Base-by-base conservation (phyloP, 495 filamentous ascomycete species). In the Trypethelium eluteriae region DNA sequence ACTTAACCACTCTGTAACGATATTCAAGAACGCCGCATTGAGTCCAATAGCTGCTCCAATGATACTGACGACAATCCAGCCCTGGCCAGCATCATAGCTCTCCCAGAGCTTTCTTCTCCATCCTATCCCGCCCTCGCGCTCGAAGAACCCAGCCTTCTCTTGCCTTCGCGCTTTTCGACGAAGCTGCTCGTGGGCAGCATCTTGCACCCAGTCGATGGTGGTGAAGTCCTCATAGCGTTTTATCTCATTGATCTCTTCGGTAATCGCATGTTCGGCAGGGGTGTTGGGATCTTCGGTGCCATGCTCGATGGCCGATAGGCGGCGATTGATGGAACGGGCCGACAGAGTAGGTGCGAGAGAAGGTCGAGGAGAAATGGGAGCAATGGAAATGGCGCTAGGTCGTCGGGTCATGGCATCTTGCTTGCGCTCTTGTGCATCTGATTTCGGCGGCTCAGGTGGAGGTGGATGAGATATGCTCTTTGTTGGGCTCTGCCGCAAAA, bases 171-270 rank as follows among this genome's bases (percentile, higher is more conserved):
- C 85, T 72, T 89, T 89, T 62, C 93, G 83, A 61, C 93, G 85
- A 44, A 89, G 77, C 76, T 96, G 90, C 76, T 96, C 94, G 59
- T 92, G 88, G 14, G 93, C 88, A 2, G 93, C 93, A 85, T 98
- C 94, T 75, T 98, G 92, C 1, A 98, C 92, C 94, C 94, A 98
- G 76, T 98, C 93, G 83, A 98, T 98, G 0, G 94, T 98, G 3
- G 93, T 97, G 74, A 98, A 98, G 74, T 91, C 88, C 79, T 98
- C 94, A 79, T 98, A 98, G 78, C 95, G 85, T 77, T 96, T 96
- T 74, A 98, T 97, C 80, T 96, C 89, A 56, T 88, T 93, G 71
- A 98, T 96, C 79, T 98, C 94, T 74, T 98, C 93, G 57, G 90
- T 86, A 70, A 96, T 89, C 16, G 75, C 70, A 73, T 77, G 65